Evolutionary conservation across 1,139 yeast species (phyloP).

Genomic region (Yamadazyma trypodendri): DNA sequence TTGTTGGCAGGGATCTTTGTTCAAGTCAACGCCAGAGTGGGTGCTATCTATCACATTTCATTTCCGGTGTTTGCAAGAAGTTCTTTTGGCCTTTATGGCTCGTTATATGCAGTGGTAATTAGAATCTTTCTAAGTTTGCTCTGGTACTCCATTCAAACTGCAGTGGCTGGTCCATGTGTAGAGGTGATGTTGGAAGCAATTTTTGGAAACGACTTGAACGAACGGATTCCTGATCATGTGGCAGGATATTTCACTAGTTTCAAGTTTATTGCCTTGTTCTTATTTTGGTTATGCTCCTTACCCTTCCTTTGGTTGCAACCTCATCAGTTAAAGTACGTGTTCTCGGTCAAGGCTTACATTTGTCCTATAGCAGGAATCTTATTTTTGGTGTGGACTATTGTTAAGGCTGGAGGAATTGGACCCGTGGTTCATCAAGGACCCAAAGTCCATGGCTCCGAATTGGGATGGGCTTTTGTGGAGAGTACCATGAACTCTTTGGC

Average conservation of each 20-base stretch:
- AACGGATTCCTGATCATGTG: conserved; percentile 48
- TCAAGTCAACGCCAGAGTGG: conserved; percentile 64
- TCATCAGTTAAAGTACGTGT: conserved; percentile 75
- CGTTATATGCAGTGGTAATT: conserved; percentile 77
- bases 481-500: conserved; percentile 81
- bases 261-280: conserved; percentile 68
- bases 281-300: conserved; percentile 73
- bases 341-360: conserved; percentile 72
- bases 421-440: conserved; percentile 58
- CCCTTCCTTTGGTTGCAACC: conserved; percentile 84
- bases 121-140: conserved; percentile 81
- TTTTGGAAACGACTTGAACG: conserved; percentile 57
- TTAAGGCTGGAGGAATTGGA: conserved; percentile 73
- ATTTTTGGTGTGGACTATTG: conserved; percentile 77
- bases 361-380: conserved; percentile 82
- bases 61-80: conserved; percentile 77
- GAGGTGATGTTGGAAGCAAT: conserved; percentile 67
- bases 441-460: conserved; percentile 51
- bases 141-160: conserved; percentile 83
- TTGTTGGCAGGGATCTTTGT: conserved; percentile 61
- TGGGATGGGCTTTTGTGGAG: conserved; percentile 81
- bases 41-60: conserved; percentile 71
- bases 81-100: conserved; percentile 75
- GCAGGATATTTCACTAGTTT: conserved; percentile 58
- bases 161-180: conserved; percentile 82